Evolutionary conservation across 495 filamentous ascomycete genomes (phyloP).

Genomic region (Aspergillus diversus): DNA sequence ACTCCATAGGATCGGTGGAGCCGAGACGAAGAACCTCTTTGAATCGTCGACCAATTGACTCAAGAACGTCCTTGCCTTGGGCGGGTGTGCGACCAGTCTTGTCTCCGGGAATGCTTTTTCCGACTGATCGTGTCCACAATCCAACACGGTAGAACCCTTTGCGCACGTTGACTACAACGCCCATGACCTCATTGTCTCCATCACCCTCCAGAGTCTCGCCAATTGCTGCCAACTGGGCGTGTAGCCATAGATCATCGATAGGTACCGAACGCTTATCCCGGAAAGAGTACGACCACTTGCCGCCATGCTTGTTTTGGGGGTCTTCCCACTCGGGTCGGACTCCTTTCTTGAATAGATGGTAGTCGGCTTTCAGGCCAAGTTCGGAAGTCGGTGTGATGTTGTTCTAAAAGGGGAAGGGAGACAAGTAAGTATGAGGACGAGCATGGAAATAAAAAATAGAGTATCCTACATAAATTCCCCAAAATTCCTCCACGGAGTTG

Average conservation of each 20-base stretch:
- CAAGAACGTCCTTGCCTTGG: conserved; percentile 80
- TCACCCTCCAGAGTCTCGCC: conserved; percentile 97
- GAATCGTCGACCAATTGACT: conserved; percentile 83
- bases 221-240: conserved; percentile 94
- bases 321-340: conserved; percentile 99
- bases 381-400: conserved; percentile 97
- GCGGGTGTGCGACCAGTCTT: conserved; percentile 72
- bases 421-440: neutral
- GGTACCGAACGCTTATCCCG: conserved; percentile 88
- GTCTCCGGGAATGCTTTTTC: conserved; percentile 75
- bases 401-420: conserved; percentile 63
- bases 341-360: conserved; percentile 98
- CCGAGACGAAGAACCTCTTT: conserved; percentile 85
- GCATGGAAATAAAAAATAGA: neutral
- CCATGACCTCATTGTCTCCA: conserved; percentile 93
- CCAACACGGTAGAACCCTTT: conserved; percentile 98
- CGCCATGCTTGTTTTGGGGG: conserved; percentile 95
- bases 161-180: conserved; percentile 97
- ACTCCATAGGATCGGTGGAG: conserved; percentile 78
- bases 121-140: conserved; percentile 88
- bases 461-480: conserved; percentile 91
- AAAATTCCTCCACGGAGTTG: conserved; percentile 98
- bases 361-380: conserved; percentile 95
- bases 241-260: conserved; percentile 96
- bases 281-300: conserved; percentile 97